Percentiles rank a stretch among this genome's conserved stretches.
Conservation (phyloP, 2,329 filamentous ascomycete species). For the Fusarium albidum region DNA sequence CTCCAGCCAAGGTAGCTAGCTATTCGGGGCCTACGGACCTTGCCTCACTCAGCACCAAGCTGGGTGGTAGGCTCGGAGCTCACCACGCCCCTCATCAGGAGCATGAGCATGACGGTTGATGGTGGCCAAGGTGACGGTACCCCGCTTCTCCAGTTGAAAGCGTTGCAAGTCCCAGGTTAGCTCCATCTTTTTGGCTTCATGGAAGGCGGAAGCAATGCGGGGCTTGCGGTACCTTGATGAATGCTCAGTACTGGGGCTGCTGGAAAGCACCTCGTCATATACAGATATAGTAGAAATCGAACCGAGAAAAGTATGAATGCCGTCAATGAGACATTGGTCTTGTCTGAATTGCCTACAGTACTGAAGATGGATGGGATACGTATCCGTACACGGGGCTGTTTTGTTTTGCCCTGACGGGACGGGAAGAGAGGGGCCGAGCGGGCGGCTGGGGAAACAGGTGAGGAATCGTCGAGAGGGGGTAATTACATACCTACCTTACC, state of each 20-base stretch:
- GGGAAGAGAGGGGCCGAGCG: constrained; percentile 35
- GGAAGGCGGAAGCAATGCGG: not conserved
- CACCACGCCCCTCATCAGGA: not conserved
- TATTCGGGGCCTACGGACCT: too few species aligned
- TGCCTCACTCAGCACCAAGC: not conserved
- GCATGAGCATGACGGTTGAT: not conserved
- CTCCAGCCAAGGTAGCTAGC: not conserved
- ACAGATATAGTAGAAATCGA: too few species aligned
- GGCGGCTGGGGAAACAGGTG: constrained; percentile 17
- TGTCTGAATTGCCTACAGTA: not conserved
- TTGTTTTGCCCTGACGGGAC: too few species aligned
- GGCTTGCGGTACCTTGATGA: not conserved
- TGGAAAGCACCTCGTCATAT: too few species aligned
- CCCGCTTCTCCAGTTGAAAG: constrained; percentile 6
- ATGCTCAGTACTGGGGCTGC: not conserved
- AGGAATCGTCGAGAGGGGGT: constrained; percentile 27
- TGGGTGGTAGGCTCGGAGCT: not conserved
- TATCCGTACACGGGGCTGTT: not conserved
- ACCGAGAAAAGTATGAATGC: too few species aligned
- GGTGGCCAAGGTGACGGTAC: constrained; percentile 11
- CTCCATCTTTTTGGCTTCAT: not conserved
- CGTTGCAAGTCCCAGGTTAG: not conserved
- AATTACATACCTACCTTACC: not conserved
- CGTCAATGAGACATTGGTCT: too few species aligned
- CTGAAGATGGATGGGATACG: not conserved